Evolutionary conservation across 441 rosid species (phyloP).

Genomic region (Pelargonium citronellum): DNA sequence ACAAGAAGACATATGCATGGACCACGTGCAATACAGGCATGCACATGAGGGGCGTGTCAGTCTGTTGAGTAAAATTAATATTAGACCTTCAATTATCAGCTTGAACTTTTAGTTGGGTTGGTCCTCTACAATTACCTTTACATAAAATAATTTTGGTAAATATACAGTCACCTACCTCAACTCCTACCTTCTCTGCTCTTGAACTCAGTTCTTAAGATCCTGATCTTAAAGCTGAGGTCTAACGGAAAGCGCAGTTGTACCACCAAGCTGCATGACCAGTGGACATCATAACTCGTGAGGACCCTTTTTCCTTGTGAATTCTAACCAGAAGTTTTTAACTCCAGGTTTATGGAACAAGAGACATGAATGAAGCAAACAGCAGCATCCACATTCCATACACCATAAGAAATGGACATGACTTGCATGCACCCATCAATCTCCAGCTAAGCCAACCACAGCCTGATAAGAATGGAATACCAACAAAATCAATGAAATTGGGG

Average conservation of each 20-base stretch:
- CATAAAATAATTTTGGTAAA: neutral
- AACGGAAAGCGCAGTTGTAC: neutral
- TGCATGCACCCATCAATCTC: slow-evolving; percentile 41
- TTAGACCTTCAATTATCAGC: no score
- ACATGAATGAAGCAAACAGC: slow-evolving; percentile 33
- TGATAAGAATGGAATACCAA: slow-evolving; percentile 31
- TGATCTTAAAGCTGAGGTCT: slow-evolving; percentile 2
- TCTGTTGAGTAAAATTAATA: no score
- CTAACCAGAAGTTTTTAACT: slow-evolving; percentile 16
- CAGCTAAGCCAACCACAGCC: slow-evolving; percentile 61
- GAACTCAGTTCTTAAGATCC: neutral
- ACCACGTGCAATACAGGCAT: no score
- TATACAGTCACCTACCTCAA: neutral
- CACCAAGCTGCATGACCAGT: slow-evolving; percentile 7
- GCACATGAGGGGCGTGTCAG: no score
- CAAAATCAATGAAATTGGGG: slow-evolving; percentile 48
- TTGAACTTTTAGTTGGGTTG: neutral
- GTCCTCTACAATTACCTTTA: neutral
- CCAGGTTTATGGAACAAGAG: slow-evolving; percentile 45
- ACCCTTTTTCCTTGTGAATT: neutral
- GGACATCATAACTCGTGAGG: slow-evolving; percentile 1
- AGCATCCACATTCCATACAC: slow-evolving; percentile 27
- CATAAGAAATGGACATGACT: slow-evolving; percentile 32
- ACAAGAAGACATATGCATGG: no score
- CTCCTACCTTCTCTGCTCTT: neutral